These are phyloP conservation scores for Arxiozyma slooffiae DNA, from an alignment of 1,139 yeast genomes.

Conservation along the genomic window DNA sequence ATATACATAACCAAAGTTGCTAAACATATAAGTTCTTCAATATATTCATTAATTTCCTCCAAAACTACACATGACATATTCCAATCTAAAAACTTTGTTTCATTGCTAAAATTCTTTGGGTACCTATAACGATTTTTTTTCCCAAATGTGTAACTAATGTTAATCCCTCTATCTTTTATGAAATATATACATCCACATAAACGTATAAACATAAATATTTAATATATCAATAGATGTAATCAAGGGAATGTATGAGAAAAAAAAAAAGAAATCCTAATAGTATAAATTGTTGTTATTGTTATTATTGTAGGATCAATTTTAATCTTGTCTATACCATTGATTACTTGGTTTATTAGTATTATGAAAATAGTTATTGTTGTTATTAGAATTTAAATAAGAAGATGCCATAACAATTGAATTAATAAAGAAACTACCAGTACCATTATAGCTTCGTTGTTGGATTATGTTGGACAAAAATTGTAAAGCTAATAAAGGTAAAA, in stretches of 20 bases:
- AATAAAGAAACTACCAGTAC: conserved; percentile 10
- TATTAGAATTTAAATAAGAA: conserved; percentile 4
- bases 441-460: conserved; percentile 7
- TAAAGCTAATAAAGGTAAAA: conserved; percentile 20
- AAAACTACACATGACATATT: conserved; percentile 41
- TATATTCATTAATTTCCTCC: conserved; percentile 41
- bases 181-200: too few species aligned
- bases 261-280: too few species aligned
- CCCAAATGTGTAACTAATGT: background rate
- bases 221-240: too few species aligned
- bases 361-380: background rate
- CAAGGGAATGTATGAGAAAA: too few species aligned
- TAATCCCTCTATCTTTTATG: too few species aligned
- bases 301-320: background rate
- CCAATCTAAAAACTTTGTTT: conserved; percentile 41
- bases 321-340: background rate
- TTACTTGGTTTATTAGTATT: too few species aligned
- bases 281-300: background rate
- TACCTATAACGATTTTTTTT: background rate
- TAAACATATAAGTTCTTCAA: conserved; percentile 38
- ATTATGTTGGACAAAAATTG: conserved; percentile 14
- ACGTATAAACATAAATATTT: too few species aligned
- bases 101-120: conserved; percentile 26
- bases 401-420: conserved; percentile 10
- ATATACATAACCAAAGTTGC: conserved; percentile 39